Base-by-base conservation (phyloP, 139 green algal species). In the Chlamydomonas applanata region DNA sequence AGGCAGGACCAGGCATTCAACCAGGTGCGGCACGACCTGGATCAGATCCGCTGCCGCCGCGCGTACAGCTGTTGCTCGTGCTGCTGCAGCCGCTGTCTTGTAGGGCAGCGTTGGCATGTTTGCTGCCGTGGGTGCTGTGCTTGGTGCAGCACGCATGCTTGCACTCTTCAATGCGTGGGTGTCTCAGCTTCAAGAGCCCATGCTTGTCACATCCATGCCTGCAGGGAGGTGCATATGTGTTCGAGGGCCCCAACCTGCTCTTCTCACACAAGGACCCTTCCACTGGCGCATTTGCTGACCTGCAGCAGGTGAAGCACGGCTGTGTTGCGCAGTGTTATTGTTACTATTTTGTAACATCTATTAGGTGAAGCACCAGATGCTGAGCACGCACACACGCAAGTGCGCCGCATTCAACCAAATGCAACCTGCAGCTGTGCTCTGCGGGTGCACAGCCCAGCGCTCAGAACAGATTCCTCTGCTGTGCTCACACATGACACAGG, bases 191-290 rank as follows among this genome's bases (percentile, higher is more conserved):
- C 25, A 60, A 36, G 65, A 3, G 9, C 16, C 4, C 30, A 1
- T 30, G 3, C 32, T 16, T 59, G 24, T 1, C 54, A 56, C 11
- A 40, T 22, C 46, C 25, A 7, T 85, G 35, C 82, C 87, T n/a
- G 77, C 87, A 94, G 78, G 92, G 92, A 17, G 92, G 92, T 29
- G 75, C 86, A 25, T 86, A 93, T 30, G 69, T 94, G 16, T 97
- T 97, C 61, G 64, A 93, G 16, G 92, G 92, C 14, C 46, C 83
- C 16, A 27, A 62, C 7, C 65, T 83, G 32, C 72, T 92, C 44
- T 88, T 86, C 54, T 78, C 81, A 14, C 85, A 93, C 74, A 82
- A 89, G 56, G 92, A 97, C 65, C 32, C 32, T 1, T 82, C 88
- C 34, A 97, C 92, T 0, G 86, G 77, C 0, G 90, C 79, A 24